Percentiles rank a stretch among this genome's conserved stretches.
phyloP scores from a whole-genome alignment of 164 flowering plant genomes.

The Umbellularia californica region DNA sequence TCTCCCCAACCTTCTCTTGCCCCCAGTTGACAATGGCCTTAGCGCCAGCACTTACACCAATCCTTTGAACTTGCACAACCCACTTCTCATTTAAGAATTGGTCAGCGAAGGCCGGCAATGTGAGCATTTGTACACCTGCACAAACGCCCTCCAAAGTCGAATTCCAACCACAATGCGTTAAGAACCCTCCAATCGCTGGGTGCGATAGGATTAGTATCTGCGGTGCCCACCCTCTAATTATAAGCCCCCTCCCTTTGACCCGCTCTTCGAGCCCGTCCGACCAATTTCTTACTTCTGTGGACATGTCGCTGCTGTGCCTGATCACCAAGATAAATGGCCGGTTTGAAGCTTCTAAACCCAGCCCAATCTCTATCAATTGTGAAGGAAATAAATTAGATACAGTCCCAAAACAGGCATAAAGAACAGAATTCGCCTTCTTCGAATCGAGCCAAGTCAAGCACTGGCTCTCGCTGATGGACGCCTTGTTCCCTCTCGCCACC shows the following conservation, averaged over 20 bases:
- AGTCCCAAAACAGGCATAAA: slow-evolving; percentile 55
- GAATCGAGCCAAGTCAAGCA: slow-evolving; percentile 49
- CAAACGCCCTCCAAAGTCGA: slow-evolving; percentile 49
- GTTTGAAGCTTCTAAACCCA: slow-evolving; percentile 49
- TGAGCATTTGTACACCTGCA: slow-evolving; percentile 52
- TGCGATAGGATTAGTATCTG: slow-evolving; percentile 56
- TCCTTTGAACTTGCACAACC: slow-evolving; percentile 31
- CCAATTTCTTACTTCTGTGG: slow-evolving; percentile 36
- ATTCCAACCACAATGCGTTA: slow-evolving; percentile 73
- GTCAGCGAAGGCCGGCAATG: slow-evolving; percentile 60
- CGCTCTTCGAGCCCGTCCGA: slow-evolving; percentile 40
- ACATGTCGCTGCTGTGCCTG: slow-evolving; percentile 7
- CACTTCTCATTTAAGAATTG: slow-evolving; percentile 59
- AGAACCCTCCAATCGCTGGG: slow-evolving; percentile 43
- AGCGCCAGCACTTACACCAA: slow-evolving; percentile 42
- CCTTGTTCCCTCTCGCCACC: slow-evolving; percentile 32
- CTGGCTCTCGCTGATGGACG: slow-evolving; percentile 21
- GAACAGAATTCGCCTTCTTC: slow-evolving; percentile 30
- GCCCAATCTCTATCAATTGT: slow-evolving; percentile 46
- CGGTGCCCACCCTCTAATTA: slow-evolving; percentile 71
- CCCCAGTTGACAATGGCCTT: slow-evolving; percentile 22
- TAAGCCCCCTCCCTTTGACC: slow-evolving; percentile 38
- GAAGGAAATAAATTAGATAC: slow-evolving; percentile 10
- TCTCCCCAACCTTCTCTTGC: slow-evolving; percentile 19
- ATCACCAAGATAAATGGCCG: slow-evolving; percentile 50